These are phyloP conservation scores for Sabuloglossum arenarium DNA, from an alignment of 495 filamentous ascomycete species.

Conservation along the genomic window DNA sequence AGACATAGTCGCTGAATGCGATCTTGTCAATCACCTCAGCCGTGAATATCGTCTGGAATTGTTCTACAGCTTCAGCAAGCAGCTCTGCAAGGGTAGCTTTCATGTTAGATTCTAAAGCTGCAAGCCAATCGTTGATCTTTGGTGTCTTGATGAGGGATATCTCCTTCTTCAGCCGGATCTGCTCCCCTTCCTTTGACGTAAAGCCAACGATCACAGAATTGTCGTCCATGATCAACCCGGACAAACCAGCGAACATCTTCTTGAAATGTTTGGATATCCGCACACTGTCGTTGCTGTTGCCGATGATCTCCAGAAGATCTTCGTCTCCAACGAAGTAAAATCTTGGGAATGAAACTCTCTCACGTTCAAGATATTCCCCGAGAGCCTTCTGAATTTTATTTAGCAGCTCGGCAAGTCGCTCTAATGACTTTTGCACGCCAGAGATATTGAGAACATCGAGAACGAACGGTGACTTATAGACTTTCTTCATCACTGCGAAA, in stretches of 20 bases:
- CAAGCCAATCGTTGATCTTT: conserved; percentile 95
- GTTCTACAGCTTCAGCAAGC: conserved; percentile 63
- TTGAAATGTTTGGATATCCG: conserved; percentile 96
- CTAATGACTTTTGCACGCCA: conserved; percentile 84
- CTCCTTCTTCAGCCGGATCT: conserved; percentile 66
- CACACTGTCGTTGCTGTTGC: conserved; percentile 91
- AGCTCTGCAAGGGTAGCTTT: conserved; percentile 82
- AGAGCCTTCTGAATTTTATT: conserved; percentile 99
- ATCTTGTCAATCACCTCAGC: conserved; percentile 39
- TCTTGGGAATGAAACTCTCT: conserved; percentile 86
- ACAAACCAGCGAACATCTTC: conserved; percentile 98
- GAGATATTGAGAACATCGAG: conserved; percentile 89
- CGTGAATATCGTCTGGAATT: conserved; percentile 50
- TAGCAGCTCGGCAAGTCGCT: conserved; percentile 80
- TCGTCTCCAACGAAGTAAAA: conserved; percentile 99
- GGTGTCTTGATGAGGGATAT: conserved; percentile 85
- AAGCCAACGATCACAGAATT: conserved; percentile 75
- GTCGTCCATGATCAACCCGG: conserved; percentile 77
- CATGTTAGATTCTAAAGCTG: conserved; percentile 79
- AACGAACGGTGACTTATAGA: conserved; percentile 83
- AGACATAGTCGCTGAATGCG: conserved; percentile 55
- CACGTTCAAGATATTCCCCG: conserved; percentile 93
- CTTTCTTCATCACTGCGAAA: conserved; percentile 94
- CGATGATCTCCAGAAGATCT: conserved; percentile 97
- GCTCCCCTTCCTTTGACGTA: conserved; percentile 88